Conservation (phyloP, 2,329 filamentous ascomycete species). For the Sclerotinia minor region DNA sequence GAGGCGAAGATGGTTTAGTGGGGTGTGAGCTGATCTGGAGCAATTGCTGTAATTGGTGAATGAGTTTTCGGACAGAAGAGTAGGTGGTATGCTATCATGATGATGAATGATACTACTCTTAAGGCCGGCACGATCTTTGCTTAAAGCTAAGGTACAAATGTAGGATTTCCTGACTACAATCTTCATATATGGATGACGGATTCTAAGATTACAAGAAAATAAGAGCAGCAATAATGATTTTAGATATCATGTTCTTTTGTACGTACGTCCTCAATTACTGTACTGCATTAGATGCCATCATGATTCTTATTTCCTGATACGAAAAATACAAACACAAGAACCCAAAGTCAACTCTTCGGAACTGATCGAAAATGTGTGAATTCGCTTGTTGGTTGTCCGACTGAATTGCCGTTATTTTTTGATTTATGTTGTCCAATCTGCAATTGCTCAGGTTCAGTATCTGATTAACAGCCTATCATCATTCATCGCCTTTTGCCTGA, state of each 20-base stretch:
- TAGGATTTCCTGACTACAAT: not conserved
- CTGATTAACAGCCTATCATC: not conserved
- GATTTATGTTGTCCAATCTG: not conserved
- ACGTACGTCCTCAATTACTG: not conserved
- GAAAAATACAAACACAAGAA: not conserved
- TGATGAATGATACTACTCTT: not conserved
- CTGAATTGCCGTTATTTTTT: not conserved
- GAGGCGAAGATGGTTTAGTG: slow-evolving; percentile 11
- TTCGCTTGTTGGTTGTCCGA: not conserved
- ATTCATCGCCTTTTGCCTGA: not conserved
- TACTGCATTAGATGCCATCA: not conserved
- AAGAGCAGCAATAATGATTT: not conserved
- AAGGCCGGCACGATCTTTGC: not conserved
- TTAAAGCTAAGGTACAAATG: not conserved
- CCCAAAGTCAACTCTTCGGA: not conserved
- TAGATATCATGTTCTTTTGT: slow-evolving; percentile 3
- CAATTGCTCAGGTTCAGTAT: not conserved
- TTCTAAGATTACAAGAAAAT: not conserved
- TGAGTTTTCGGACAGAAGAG: not conserved
- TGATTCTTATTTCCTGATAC: not conserved
- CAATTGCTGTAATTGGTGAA: not conserved
- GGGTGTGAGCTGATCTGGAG: too few species aligned
- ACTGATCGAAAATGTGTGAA: not conserved
- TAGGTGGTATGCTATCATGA: not conserved
- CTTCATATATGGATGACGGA: not conserved